A percentile compares a stretch with the other conserved stretches of the same genome.
phyloP scores from a whole-genome alignment of 1,284 basidiomycete species.

The Fomitopsis betulina region DNA sequence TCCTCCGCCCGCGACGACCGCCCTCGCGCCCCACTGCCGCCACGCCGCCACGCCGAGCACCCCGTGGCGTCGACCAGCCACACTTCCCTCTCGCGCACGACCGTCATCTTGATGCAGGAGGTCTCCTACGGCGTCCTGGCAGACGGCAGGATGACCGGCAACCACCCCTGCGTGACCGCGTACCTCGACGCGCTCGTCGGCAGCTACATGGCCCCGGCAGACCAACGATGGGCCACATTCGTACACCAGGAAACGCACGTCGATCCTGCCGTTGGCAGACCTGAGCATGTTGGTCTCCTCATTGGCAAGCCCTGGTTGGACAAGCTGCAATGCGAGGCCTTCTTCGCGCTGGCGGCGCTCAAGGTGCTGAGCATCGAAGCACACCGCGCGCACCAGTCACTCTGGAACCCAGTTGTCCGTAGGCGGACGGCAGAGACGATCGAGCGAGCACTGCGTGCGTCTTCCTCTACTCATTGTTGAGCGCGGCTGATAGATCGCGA shows the following conservation, averaged over 20 bases:
- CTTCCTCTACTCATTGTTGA: not conserved
- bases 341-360: constrained; percentile 24
- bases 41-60: not conserved
- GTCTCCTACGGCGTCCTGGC: not conserved
- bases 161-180: not conserved
- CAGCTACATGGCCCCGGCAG: not conserved
- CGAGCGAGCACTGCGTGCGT: constrained; percentile 2
- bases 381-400: constrained; percentile 20
- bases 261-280: not conserved
- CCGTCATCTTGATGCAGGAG: not conserved
- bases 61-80: not conserved
- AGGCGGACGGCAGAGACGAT: constrained; percentile 18
- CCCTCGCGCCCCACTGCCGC: not conserved
- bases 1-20: not conserved
- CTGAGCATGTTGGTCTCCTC: not conserved
- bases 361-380: constrained; percentile 17
- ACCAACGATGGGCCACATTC: not conserved
- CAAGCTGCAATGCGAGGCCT: constrained; percentile 13
- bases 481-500: not conserved
- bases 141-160: not conserved
- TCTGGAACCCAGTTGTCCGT: constrained; percentile 20
- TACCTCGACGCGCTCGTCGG: not conserved
- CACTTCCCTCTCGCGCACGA: not conserved
- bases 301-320: constrained; percentile 11
- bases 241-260: not conserved